Percentiles rank a stretch among this genome's conserved stretches.
These are phyloP conservation scores for Ichthyophonus hoferi DNA, from an alignment of 208 protist species.

Conservation along the genomic window DNA sequence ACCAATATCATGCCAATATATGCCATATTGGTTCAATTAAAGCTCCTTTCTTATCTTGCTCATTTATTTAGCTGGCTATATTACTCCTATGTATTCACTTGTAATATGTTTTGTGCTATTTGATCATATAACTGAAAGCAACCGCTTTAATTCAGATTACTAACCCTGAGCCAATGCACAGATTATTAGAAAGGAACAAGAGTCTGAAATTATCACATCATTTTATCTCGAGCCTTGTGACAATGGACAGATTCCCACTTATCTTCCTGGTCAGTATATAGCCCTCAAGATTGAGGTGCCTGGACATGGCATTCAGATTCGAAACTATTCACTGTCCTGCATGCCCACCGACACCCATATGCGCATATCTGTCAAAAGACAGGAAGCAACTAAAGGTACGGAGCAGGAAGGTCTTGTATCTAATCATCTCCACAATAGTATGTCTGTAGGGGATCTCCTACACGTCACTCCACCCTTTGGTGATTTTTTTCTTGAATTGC, in stretches of 20 bases:
- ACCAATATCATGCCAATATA: too few relatives aligned
- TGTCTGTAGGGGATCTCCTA: background rate
- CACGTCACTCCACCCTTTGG: background rate
- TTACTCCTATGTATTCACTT: too few relatives aligned
- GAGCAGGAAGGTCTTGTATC: background rate
- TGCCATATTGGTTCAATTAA: too few relatives aligned
- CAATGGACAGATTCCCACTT: background rate
- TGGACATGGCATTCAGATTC: background rate
- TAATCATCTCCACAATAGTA: background rate
- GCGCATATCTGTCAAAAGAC: background rate
- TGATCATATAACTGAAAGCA: too few relatives aligned
- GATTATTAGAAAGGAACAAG: background rate
- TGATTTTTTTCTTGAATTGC: background rate
- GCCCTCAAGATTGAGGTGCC: background rate
- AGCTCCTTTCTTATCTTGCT: too few relatives aligned
- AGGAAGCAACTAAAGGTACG: background rate
- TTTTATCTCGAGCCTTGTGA: conserved; percentile 2
- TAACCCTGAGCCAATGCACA: too few relatives aligned
- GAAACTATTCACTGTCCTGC: conserved; percentile 7
- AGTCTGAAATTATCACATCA: conserved; percentile 3
- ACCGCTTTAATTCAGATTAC: too few relatives aligned
- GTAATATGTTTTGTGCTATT: too few relatives aligned
- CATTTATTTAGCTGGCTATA: too few relatives aligned
- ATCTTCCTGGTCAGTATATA: conserved; percentile 9
- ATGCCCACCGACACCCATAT: background rate